Percentiles rank a stretch among this genome's conserved stretches.
Conservation (phyloP, 139 green algal species). For the Astrephomene gubernaculifera region DNA sequence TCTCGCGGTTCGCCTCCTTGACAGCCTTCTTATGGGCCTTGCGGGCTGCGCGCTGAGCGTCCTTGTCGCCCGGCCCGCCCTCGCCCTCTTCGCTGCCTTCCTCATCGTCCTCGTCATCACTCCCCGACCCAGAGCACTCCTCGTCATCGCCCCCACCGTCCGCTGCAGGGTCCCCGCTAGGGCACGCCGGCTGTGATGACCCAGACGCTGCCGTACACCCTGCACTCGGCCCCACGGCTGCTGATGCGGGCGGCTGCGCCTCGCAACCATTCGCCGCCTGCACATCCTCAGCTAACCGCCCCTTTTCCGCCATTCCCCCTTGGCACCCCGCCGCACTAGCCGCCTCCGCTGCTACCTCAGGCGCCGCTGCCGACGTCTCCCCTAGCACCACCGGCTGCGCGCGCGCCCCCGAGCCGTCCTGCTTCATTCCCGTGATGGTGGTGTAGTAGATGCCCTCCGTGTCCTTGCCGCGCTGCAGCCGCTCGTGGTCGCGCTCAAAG, state of each 20-base stretch:
- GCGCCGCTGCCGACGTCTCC: background rate
- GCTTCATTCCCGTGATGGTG: slow-evolving; percentile 64
- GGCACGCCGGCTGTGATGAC: too few relatives aligned
- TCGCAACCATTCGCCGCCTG: too few relatives aligned
- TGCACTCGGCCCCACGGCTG: too few relatives aligned
- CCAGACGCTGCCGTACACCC: too few relatives aligned
- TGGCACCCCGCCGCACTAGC: too few relatives aligned
- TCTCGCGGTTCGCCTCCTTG: slow-evolving; percentile 92
- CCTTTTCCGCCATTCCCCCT: too few relatives aligned
- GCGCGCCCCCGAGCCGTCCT: slow-evolving; percentile 58
- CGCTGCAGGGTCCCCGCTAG: too few relatives aligned
- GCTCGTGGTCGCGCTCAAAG: slow-evolving; percentile 88
- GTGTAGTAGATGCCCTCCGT: slow-evolving; percentile 96
- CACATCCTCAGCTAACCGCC: background rate
- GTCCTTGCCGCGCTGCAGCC: slow-evolving; percentile 61
- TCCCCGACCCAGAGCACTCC: background rate
- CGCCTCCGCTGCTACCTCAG: background rate
- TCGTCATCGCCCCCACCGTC: background rate
- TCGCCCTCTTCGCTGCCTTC: slow-evolving; percentile 46
- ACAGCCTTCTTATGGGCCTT: slow-evolving; percentile 87
- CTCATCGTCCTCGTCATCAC: background rate
- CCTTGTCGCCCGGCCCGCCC: slow-evolving; percentile 56
- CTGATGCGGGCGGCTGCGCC: too few relatives aligned
- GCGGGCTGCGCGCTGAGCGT: slow-evolving; percentile 63
- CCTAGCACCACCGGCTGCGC: slow-evolving; percentile 47